Evolutionary conservation across 2,329 filamentous ascomycete genomes (phyloP).

Genomic region (Ascosphaera aggregata): DNA sequence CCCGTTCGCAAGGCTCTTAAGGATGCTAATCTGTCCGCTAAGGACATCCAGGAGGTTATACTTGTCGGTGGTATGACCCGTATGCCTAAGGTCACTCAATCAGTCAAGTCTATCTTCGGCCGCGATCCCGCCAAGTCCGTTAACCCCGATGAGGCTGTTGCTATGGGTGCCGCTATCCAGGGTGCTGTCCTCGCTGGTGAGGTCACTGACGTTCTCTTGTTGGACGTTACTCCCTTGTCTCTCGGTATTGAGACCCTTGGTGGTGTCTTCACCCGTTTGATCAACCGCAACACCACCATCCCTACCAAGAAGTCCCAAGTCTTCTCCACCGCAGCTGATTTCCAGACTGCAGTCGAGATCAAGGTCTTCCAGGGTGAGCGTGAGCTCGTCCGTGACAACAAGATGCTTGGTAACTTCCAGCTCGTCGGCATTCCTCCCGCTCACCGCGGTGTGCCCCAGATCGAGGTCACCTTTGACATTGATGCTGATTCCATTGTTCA

Average conservation of each 20-base stretch:
- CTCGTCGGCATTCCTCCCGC: constrained; percentile 91
- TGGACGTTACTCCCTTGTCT: constrained; percentile 87
- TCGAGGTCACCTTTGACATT: constrained; percentile 98
- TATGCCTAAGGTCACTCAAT: constrained; percentile 96
- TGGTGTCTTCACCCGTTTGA: constrained; percentile 92
- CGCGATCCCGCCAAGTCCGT: constrained; percentile 94
- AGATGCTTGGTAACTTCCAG: constrained; percentile 98
- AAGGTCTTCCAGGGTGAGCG: constrained; percentile 99
- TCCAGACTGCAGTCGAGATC: constrained; percentile 97
- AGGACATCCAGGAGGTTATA: constrained; percentile 94
- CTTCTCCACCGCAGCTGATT: constrained; percentile 93
- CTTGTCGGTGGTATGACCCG: constrained; percentile 98
- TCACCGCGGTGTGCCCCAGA: constrained; percentile 84
- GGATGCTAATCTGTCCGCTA: constrained; percentile 74
- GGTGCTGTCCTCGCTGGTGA: constrained; percentile 91
- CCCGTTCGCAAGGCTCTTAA: constrained; percentile 93
- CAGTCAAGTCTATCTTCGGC: constrained; percentile 90
- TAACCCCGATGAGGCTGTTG: constrained; percentile 95
- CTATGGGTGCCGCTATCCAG: constrained; percentile 92
- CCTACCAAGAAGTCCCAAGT: constrained; percentile 98
- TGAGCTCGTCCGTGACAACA: constrained; percentile 97
- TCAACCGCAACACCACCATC: constrained; percentile 98
- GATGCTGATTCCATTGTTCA: constrained; percentile 96
- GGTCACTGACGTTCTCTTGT: constrained; percentile 83
- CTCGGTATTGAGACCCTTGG: constrained; percentile 97